A percentile compares a stretch with the other conserved stretches of the same genome.
These are phyloP conservation scores for Rhizomucor pusillus DNA, from an alignment of 371 early-diverging fungal genomes.

Conservation along the genomic window DNA sequence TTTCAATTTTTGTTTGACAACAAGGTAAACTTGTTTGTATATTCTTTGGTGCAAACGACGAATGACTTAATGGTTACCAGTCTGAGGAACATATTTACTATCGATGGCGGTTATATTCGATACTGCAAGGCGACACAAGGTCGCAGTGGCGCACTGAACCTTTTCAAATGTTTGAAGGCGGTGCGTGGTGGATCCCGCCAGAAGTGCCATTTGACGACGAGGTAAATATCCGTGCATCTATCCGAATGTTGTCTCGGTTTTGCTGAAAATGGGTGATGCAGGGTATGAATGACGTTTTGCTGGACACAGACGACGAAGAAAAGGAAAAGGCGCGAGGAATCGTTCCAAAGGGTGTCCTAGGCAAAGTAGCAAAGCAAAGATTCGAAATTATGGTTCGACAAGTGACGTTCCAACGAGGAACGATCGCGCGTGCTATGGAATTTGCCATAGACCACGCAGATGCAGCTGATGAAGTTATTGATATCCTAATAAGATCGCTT, in stretches of 20 bases:
- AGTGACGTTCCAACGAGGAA: constrained; percentile 59
- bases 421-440: constrained; percentile 82
- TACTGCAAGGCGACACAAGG: constrained; percentile 83
- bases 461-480: constrained; percentile 73
- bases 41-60: background rate
- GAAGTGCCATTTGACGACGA: constrained; percentile 71
- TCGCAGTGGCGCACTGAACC: constrained; percentile 74
- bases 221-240: too few relatives aligned
- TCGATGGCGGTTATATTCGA: constrained; percentile 88
- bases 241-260: too few relatives aligned
- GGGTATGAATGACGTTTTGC: constrained; percentile 30
- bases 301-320: constrained; percentile 56
- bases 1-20: constrained; percentile 75
- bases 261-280: constrained; percentile 6
- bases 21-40: constrained; percentile 45
- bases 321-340: constrained; percentile 39
- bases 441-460: constrained; percentile 85
- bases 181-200: constrained; percentile 88
- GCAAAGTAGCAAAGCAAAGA: constrained; percentile 59
- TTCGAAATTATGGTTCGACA: constrained; percentile 56
- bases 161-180: constrained; percentile 87
- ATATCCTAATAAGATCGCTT: constrained; percentile 63
- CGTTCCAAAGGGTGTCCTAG: constrained; percentile 54
- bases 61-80: constrained; percentile 23
- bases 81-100: constrained; percentile 85